phyloP scores from a whole-genome alignment of 352 stramenopile species.

The Aphanomyces invadans region DNA sequence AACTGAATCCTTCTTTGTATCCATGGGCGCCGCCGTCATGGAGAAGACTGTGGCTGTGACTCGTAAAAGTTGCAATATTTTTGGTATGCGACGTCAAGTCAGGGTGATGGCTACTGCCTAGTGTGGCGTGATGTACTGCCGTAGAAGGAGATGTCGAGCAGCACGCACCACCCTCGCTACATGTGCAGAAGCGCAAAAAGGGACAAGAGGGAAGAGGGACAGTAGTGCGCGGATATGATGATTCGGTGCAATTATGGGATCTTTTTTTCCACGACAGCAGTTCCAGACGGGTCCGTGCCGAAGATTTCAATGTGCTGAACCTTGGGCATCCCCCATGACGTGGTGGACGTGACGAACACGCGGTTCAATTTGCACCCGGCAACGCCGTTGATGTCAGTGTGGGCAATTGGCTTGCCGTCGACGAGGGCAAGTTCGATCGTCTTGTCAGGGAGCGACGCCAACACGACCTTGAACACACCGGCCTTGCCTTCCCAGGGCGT shows the following conservation, averaged over 20 bases:
- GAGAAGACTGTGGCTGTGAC: too few species aligned
- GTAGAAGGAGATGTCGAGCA: too few species aligned
- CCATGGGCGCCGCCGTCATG: too few species aligned
- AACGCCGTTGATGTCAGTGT: constrained; percentile 64
- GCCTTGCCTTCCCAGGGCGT: constrained; percentile 59
- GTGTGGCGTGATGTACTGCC: too few species aligned
- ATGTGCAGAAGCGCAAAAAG: too few species aligned
- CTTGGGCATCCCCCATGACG: constrained; percentile 82
- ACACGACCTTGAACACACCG: constrained; percentile 56
- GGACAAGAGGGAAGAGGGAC: too few species aligned
- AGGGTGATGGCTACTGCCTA: too few species aligned
- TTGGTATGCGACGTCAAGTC: too few species aligned
- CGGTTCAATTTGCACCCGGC: constrained; percentile 62
- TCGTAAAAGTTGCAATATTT: too few species aligned
- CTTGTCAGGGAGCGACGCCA: constrained; percentile 81
- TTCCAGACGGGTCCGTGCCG: constrained; percentile 53
- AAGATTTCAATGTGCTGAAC: constrained; percentile 86
- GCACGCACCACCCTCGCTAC: too few species aligned
- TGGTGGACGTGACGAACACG: constrained; percentile 79
- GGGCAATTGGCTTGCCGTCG: constrained; percentile 63
- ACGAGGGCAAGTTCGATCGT: constrained; percentile 63
- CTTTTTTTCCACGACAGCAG: constrained; percentile 80
- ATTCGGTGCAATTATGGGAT: constrained; percentile 39
- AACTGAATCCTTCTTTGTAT: too few species aligned
- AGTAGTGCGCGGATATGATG: too few species aligned